Conservation (phyloP, 2,329 filamentous ascomycete genomes). For the Penicillium sp. region DNA sequence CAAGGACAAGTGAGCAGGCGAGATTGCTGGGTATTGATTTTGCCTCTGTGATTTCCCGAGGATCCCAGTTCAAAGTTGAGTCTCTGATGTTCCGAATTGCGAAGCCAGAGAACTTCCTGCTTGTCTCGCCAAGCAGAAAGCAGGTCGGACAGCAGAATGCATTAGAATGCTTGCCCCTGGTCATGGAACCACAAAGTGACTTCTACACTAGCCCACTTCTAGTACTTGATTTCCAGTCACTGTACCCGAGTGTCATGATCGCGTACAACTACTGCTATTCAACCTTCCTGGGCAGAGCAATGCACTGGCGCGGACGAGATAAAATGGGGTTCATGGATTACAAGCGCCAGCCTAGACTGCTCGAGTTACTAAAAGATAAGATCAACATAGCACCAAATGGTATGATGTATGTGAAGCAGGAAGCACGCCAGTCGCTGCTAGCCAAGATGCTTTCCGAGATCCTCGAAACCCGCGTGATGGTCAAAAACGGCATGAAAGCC, state of each 20-base stretch:
- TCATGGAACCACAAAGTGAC: slow-evolving; percentile 95
- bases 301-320: slow-evolving; percentile 82
- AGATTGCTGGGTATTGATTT: slow-evolving; percentile 92
- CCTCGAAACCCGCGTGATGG: slow-evolving; percentile 93
- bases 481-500: slow-evolving; percentile 93
- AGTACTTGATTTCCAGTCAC: slow-evolving; percentile 91
- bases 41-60: slow-evolving; percentile 90
- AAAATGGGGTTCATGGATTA: slow-evolving; percentile 96
- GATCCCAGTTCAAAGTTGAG: slow-evolving; percentile 98
- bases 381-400: slow-evolving; percentile 94
- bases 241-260: slow-evolving; percentile 98
- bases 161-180: slow-evolving; percentile 86
- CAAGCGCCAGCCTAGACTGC: slow-evolving; percentile 68
- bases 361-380: slow-evolving; percentile 76
- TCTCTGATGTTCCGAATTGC: slow-evolving; percentile 98
- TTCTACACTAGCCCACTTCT: slow-evolving; percentile 89
- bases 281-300: slow-evolving; percentile 83
- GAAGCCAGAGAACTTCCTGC: slow-evolving; percentile 90
- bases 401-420: slow-evolving; percentile 87
- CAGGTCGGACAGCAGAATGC: slow-evolving; percentile 95
- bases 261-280: slow-evolving; percentile 99
- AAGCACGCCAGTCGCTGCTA: slow-evolving; percentile 82
- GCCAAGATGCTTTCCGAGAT: slow-evolving; percentile 98
- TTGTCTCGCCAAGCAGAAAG: slow-evolving; percentile 84
- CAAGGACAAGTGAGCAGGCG: slow-evolving; percentile 90